phyloP scores from a whole-genome alignment of 2,329 filamentous ascomycete genomes.

The Aspergillus sp. region DNA sequence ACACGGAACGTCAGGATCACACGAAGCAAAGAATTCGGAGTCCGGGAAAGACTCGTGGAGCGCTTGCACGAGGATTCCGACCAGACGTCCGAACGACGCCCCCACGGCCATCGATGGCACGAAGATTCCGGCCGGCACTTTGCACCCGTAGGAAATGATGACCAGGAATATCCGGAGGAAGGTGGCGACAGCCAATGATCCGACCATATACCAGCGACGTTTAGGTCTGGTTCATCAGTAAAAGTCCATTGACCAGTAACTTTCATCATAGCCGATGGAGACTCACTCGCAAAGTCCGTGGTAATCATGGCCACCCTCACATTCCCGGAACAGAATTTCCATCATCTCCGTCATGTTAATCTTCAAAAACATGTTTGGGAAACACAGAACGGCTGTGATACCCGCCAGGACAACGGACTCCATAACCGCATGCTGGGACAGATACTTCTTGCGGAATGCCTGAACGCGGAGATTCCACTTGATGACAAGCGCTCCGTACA shows the following conservation, averaged over 20 bases:
- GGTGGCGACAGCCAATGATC: slow-evolving; percentile 77
- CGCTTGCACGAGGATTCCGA: slow-evolving; percentile 92
- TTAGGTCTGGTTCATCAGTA: slow-evolving; percentile 45
- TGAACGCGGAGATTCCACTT: slow-evolving; percentile 94
- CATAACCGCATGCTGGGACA: slow-evolving; percentile 77
- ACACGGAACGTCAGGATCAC: slow-evolving; percentile 86
- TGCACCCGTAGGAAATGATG: slow-evolving; percentile 95
- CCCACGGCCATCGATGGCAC: slow-evolving; percentile 98
- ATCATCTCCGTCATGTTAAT: slow-evolving; percentile 99
- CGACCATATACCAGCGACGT: slow-evolving; percentile 73
- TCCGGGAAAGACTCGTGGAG: slow-evolving; percentile 80
- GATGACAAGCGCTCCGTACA: slow-evolving; percentile 96
- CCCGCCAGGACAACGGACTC: slow-evolving; percentile 83
- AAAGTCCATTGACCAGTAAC: neutral
- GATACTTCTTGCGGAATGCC: slow-evolving; percentile 90
- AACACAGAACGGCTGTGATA: slow-evolving; percentile 87
- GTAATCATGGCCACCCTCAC: slow-evolving; percentile 84
- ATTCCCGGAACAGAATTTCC: slow-evolving; percentile 95
- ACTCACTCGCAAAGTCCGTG: slow-evolving; percentile 79
- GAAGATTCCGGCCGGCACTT: slow-evolving; percentile 96
- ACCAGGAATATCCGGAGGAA: slow-evolving; percentile 79
- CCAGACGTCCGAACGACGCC: slow-evolving; percentile 85
- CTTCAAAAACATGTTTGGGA: slow-evolving; percentile 88
- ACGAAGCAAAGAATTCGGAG: slow-evolving; percentile 83
- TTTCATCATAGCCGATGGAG: neutral